Percentiles rank a stretch among this genome's conserved stretches.
Conservation (phyloP, 2,329 filamentous ascomycete genomes). For the Arthrinium puccinioides region DNA sequence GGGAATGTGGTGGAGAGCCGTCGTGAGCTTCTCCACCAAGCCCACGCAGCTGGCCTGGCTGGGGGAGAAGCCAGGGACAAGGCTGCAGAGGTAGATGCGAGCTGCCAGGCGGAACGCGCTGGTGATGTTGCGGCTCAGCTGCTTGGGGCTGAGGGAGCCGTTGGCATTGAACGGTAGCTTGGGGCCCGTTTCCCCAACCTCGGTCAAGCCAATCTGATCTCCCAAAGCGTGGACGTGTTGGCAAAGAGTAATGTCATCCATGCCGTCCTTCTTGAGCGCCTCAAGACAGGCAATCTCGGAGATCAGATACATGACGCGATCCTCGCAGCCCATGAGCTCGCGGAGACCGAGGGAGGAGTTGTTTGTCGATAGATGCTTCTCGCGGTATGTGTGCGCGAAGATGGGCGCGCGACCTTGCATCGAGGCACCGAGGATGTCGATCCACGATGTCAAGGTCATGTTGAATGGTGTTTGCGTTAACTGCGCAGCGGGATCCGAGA, state of each 20-base stretch:
- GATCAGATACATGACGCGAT: conserved; percentile 95
- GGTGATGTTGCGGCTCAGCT: conserved; percentile 83
- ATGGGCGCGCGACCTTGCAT: conserved; percentile 81
- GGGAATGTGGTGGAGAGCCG: conserved; percentile 75
- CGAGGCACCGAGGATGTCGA: conserved; percentile 91
- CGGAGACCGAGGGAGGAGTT: conserved; percentile 65
- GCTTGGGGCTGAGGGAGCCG: conserved; percentile 71
- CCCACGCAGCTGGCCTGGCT: conserved; percentile 65
- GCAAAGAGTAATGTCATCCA: conserved; percentile 82
- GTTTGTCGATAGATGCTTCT: conserved; percentile 72
- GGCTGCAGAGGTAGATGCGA: conserved; percentile 91
- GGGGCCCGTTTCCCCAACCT: conserved; percentile 52
- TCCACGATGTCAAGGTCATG: conserved; percentile 92
- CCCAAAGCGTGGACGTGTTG: conserved; percentile 84
- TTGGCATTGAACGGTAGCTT: conserved; percentile 58
- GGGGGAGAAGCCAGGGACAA: conserved; percentile 82
- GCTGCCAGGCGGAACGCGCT: conserved; percentile 86
- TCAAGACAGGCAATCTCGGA: conserved; percentile 96
- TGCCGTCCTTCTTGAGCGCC: conserved; percentile 72
- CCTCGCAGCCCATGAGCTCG: conserved; percentile 96
- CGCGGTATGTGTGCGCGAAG: conserved; percentile 91
- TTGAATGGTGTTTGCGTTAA: conserved; percentile 73
- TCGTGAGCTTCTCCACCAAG: conserved; percentile 70
- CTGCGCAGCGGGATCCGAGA: conserved; percentile 54
- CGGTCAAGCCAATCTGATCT: conserved; percentile 76